These are phyloP conservation scores for Psidium friedrichsthalianum DNA, from an alignment of 345 rosid genomes.

Conservation along the genomic window DNA sequence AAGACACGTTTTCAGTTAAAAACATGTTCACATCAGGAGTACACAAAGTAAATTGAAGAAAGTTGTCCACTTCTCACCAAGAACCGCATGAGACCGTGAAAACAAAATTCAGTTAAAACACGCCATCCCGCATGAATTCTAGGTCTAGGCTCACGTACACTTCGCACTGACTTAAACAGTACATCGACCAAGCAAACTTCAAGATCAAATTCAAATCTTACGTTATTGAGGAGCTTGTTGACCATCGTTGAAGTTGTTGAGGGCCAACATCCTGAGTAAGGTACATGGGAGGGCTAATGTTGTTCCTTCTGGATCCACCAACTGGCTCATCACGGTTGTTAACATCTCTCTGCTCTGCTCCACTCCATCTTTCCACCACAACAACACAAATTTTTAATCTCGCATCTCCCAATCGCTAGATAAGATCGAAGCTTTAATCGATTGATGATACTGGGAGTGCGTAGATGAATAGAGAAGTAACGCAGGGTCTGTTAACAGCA, in stretches of 20 bases:
- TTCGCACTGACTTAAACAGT: neutral
- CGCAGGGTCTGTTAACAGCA: neutral
- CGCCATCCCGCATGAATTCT: neutral
- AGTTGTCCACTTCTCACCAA: neutral
- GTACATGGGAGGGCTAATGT: conserved; percentile 57
- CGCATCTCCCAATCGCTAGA: neutral
- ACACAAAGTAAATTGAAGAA: no score
- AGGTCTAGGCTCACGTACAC: neutral
- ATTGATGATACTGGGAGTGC: neutral
- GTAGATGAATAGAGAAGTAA: neutral
- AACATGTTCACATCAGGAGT: no score
- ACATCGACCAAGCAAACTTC: neutral
- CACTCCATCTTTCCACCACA: conserved; percentile 13
- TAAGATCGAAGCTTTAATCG: neutral
- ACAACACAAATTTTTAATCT: neutral
- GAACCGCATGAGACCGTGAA: neutral
- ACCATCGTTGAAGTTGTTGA: conserved; percentile 76
- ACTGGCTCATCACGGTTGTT: conserved; percentile 69
- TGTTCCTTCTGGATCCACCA: conserved; percentile 74
- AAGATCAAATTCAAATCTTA: conserved; percentile 2
- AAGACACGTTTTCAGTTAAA: neutral
- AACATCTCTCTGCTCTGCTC: conserved; percentile 17
- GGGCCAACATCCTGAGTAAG: conserved; percentile 81
- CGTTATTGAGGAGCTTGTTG: conserved; percentile 67
- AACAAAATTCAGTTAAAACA: neutral